A percentile compares a stretch with the other conserved stretches of the same genome.
phyloP scores from a whole-genome alignment of 129 eudicot species.

The Lonicera japonica region DNA sequence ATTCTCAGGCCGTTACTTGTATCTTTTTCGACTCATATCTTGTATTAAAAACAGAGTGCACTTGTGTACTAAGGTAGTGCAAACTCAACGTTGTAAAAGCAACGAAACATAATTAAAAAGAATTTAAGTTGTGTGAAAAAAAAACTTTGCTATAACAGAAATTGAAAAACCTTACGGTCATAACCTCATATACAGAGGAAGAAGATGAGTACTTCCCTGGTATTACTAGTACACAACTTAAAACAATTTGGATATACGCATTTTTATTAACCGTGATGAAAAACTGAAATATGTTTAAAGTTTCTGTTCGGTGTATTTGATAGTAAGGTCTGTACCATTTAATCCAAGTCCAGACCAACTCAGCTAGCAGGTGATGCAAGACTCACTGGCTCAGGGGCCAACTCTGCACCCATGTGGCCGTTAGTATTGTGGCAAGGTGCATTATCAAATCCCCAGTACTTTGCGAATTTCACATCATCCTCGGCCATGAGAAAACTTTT shows the following conservation, averaged over 20 bases:
- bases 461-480: conserved; percentile 75
- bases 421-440: conserved; percentile 11
- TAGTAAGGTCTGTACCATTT: background rate
- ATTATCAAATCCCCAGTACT: conserved; percentile 65
- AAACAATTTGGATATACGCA: background rate
- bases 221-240: background rate
- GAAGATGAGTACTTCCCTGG: no score
- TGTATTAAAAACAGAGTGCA: no score
- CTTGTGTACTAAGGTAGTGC: background rate
- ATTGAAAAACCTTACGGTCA: no score
- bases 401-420: conserved; percentile 3
- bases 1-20: no score
- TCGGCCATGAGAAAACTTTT: conserved; percentile 87
- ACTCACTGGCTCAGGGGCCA: conserved; percentile 17
- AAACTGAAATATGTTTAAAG: background rate
- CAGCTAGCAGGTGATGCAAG: conserved; percentile 22
- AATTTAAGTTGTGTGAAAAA: background rate
- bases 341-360: conserved; percentile 1
- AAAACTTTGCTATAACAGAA: no score
- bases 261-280: background rate
- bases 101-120: no score
- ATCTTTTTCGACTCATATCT: no score
- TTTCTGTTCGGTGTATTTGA: background rate
- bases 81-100: background rate
- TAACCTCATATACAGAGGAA: no score